Evolutionary conservation across 2,329 filamentous ascomycete genomes (phyloP).

Genomic region (Claviceps sp.): DNA sequence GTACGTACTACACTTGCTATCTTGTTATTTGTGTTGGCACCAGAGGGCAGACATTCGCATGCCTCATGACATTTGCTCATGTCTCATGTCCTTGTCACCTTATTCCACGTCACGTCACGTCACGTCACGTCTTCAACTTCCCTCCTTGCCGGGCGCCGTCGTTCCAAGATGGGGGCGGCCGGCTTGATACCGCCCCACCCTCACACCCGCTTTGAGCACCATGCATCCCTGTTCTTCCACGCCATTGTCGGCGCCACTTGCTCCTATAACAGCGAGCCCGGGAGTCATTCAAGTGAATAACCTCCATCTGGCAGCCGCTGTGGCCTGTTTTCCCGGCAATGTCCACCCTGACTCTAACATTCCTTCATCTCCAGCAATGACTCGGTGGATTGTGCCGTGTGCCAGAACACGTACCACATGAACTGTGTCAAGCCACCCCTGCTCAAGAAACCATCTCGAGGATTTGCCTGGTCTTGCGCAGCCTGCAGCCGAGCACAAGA

Average conservation of each 20-base stretch:
- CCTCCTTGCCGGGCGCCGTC: background rate
- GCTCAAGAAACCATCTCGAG: constrained; percentile 89
- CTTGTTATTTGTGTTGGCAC: no score
- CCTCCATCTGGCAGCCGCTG: background rate
- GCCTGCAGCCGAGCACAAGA: constrained; percentile 95
- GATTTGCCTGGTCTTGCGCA: constrained; percentile 96
- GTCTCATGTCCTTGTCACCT: background rate
- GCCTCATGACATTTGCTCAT: no score
- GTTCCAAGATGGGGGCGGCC: background rate
- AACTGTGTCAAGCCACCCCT: constrained; percentile 87
- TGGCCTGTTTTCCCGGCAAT: background rate
- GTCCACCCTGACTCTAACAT: background rate
- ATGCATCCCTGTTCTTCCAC: constrained; percentile 3
- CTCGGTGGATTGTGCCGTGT: constrained; percentile 94
- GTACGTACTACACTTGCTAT: constrained; percentile 30
- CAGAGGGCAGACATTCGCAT: background rate
- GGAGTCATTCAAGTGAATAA: background rate
- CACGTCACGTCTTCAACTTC: constrained; percentile 2
- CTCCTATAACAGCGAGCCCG: background rate
- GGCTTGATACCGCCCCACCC: constrained; percentile 3
- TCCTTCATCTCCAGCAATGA: constrained; percentile 48
- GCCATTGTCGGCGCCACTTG: constrained; percentile 3
- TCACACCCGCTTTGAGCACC: constrained; percentile 5
- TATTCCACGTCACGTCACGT: background rate
- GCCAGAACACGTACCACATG: constrained; percentile 94